Evolutionary conservation across 345 rosid species (phyloP), one percentile per base, ranked within the genome.

Genomic region (Lagerstroemia speciosa): DNA sequence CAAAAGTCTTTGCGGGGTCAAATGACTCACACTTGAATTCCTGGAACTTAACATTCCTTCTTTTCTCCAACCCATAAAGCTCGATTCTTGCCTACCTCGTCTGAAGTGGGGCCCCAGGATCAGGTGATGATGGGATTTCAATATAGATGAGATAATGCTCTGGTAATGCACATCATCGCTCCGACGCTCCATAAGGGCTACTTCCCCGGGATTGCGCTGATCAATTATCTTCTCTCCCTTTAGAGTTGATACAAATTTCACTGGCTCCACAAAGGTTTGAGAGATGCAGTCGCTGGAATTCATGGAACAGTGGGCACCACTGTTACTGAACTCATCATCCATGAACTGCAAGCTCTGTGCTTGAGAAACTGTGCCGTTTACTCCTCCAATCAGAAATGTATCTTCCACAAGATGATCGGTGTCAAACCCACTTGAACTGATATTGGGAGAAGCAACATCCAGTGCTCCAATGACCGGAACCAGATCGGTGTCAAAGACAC

Each of bases 241-340:
- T 9, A 76, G 45, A 90, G 73, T 29, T 70, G 85, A 65, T 29
- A 67, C 76, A 57, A 38, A 73, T 22, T 79, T 87, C 0, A 68
- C 69, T n/a, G 88, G 80, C 22, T 89, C 86, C 34, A 72, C 79
- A 50, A 90, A 30, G 61, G 93, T 81, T 73, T 92, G 93, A 19
- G 91, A 90, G 70, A 87, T 82, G 58, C 86, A 78, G 60, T 88
- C 97, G 71, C 90, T 92, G 2, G 93, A 83, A 67, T 85, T 87
- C 67, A 87, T 34, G 29, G 93, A 84, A 68, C 84, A 84, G 40
- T 76, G 85, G 55, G 80, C 76, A 19, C 63, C 63, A 67, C 85
- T 72, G 71, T 83, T 86, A 64, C 89, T 84, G 76, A 89, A 76
- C 74, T 91, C 93, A 63, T 91, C 93, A 3, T 81, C 92, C 66